Percentiles rank a stretch among this genome's conserved stretches.
phyloP scores from a whole-genome alignment of 371 early-diverging fungal genomes.

The Mucor piriformis region DNA sequence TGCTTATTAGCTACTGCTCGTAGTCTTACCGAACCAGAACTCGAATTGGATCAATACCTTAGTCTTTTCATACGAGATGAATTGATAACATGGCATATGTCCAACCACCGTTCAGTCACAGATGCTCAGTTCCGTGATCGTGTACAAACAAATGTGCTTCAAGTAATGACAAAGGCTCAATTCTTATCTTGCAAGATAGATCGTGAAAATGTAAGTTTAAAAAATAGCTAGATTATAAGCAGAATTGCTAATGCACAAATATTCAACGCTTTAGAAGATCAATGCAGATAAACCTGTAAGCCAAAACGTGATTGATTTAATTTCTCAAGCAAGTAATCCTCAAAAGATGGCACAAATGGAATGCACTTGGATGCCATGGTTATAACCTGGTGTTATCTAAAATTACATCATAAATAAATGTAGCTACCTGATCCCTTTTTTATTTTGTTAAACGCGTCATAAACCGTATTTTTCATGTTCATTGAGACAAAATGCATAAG shows the following conservation, averaged over 20 bases:
- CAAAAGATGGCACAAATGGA: constrained; percentile 94
- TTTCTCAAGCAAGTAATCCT: constrained; percentile 90
- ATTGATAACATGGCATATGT: constrained; percentile 74
- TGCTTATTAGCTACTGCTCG: constrained; percentile 80
- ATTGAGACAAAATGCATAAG: too few relatives aligned
- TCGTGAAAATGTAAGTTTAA: constrained; percentile 54
- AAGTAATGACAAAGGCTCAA: constrained; percentile 71
- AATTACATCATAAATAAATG: too few relatives aligned
- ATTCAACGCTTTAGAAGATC: constrained; percentile 22
- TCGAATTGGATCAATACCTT: constrained; percentile 83
- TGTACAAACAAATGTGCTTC: constrained; percentile 70
- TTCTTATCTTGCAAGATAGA: constrained; percentile 75
- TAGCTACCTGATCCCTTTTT: too few relatives aligned
- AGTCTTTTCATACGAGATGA: constrained; percentile 91
- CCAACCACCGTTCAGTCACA: constrained; percentile 55
- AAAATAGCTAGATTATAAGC: too few relatives aligned
- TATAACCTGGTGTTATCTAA: constrained; percentile 36
- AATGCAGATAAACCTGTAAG: constrained; percentile 64
- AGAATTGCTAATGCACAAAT: too few relatives aligned
- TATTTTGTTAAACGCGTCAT: too few relatives aligned
- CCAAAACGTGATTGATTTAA: constrained; percentile 84
- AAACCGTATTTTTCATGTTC: too few relatives aligned
- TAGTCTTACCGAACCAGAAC: constrained; percentile 77
- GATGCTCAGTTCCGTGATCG: constrained; percentile 66
- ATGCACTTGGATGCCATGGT: constrained; percentile 82